phyloP scores from a whole-genome alignment of 108 stramenopile genomes.

The Skeletonema costatum region DNA sequence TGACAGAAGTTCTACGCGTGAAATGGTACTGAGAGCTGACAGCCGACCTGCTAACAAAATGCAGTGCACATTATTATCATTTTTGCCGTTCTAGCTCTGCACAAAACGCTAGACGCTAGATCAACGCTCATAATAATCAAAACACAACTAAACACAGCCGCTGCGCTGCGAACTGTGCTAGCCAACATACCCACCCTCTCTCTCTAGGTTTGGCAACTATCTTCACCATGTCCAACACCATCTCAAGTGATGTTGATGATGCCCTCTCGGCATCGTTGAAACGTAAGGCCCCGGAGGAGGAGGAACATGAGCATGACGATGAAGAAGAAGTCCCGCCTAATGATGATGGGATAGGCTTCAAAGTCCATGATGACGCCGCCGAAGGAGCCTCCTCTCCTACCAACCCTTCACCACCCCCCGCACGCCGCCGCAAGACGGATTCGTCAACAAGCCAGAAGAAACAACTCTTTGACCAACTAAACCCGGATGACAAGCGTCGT shows the following conservation, averaged over 20 bases:
- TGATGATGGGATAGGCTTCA: not conserved
- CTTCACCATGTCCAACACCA: not conserved
- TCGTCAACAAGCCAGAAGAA: not conserved
- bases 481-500: slow-evolving; percentile 8
- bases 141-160: too few species aligned
- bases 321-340: not conserved
- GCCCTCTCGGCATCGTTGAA: not conserved
- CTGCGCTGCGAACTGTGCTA: too few species aligned
- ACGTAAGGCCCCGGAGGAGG: not conserved
- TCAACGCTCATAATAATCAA: too few species aligned
- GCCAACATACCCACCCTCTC: not conserved
- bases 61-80: too few species aligned
- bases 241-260: not conserved
- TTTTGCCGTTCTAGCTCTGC: too few species aligned
- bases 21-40: too few species aligned
- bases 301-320: not conserved
- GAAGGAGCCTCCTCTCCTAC: not conserved
- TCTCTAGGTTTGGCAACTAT: too few species aligned
- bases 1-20: too few species aligned
- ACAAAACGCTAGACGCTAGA: too few species aligned
- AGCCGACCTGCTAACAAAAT: too few species aligned
- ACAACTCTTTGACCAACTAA: slow-evolving; percentile 6
- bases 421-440: not conserved
- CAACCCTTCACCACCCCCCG: not conserved
- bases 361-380: not conserved